Conservation (phyloP, 2,329 filamentous ascomycete genomes). For the Helicocarpus griseus region DNA sequence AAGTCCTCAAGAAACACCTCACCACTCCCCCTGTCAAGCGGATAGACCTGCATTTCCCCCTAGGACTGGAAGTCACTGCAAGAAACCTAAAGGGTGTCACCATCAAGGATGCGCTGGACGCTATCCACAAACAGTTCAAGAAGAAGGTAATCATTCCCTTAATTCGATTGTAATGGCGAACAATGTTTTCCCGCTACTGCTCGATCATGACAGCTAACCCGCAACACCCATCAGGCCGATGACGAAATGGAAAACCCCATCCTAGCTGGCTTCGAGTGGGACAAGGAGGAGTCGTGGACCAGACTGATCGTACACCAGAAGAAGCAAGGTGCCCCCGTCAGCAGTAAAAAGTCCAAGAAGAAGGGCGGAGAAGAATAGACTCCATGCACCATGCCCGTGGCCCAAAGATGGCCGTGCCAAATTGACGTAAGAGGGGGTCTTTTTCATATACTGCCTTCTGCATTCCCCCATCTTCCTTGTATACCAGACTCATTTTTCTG, state of each 20-base stretch:
- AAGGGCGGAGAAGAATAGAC: slow-evolving; percentile 28
- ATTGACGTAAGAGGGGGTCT: background rate
- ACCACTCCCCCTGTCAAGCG: slow-evolving; percentile 79
- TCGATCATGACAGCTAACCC: too few species aligned
- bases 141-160: slow-evolving; percentile 61
- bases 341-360: slow-evolving; percentile 56
- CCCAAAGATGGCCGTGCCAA: background rate
- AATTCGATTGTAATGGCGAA: background rate
- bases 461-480: background rate
- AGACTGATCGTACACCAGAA: slow-evolving; percentile 78
- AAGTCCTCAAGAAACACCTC: slow-evolving; percentile 71
- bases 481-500: background rate
- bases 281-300: slow-evolving; percentile 85
- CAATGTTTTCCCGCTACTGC: background rate
- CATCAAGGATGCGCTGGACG: slow-evolving; percentile 92
- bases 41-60: slow-evolving; percentile 84
- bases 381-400: background rate
- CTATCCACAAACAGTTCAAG: slow-evolving; percentile 93
- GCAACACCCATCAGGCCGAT: slow-evolving; percentile 54
- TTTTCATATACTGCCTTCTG: background rate
- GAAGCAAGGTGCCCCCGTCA: slow-evolving; percentile 51
- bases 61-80: slow-evolving; percentile 78
- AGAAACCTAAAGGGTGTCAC: slow-evolving; percentile 91
- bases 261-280: slow-evolving; percentile 93
- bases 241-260: slow-evolving; percentile 83